phyloP scores from a whole-genome alignment of 805 yeast genomes.

The Candida suzukii region DNA sequence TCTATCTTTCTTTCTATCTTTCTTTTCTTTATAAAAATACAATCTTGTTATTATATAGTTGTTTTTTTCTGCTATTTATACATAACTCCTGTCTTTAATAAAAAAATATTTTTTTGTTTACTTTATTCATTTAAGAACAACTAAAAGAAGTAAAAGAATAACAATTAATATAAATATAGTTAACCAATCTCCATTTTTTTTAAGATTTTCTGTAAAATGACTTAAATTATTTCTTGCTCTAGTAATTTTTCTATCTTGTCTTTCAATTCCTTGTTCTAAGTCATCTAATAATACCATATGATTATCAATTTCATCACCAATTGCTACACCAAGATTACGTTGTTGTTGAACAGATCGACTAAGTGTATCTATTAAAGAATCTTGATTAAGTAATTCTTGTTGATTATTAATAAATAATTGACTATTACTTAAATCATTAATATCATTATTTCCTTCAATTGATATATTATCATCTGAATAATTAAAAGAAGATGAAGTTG shows the following conservation, averaged over 20 bases:
- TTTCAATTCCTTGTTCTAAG: conserved; percentile 38
- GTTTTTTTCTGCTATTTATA: too few relatives aligned
- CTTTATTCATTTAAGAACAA: conserved; percentile 26
- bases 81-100: too few relatives aligned
- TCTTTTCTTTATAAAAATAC: too few relatives aligned
- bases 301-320: conserved; percentile 39
- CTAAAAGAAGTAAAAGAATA: conserved; percentile 36
- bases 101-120: too few relatives aligned
- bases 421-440: conserved; percentile 8
- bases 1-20: too few relatives aligned
- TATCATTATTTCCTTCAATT: not conserved
- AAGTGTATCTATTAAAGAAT: conserved; percentile 31
- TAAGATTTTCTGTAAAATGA: conserved; percentile 32
- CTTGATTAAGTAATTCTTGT: conserved; percentile 41
- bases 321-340: conserved; percentile 36
- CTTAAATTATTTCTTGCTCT: conserved; percentile 34
- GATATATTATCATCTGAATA: not conserved
- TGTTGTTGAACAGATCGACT: conserved; percentile 38
- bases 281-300: conserved; percentile 45
- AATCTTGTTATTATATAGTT: too few relatives aligned
- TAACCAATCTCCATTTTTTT: conserved; percentile 43
- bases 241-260: conserved; percentile 31
- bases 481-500: not conserved
- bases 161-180: conserved; percentile 36
- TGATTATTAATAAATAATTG: conserved; percentile 32